These are phyloP conservation scores for Protomyces arabidopsidicola DNA, from an alignment of 1,139 yeast species.

Conservation along the genomic window DNA sequence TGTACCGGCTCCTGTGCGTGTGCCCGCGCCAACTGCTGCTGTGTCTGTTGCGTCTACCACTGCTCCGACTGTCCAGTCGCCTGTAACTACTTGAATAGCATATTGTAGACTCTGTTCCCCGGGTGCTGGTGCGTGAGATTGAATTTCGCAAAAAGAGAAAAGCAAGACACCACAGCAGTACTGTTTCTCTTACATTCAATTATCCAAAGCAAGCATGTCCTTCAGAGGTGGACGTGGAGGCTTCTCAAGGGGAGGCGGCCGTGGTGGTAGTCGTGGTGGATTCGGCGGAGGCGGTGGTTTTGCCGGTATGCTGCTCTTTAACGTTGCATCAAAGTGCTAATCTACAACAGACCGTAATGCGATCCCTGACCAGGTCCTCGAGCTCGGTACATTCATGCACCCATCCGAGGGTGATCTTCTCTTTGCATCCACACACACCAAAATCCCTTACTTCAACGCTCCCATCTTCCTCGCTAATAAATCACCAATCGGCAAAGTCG, in stretches of 20 bases:
- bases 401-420: constrained; percentile 97
- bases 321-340: neutral
- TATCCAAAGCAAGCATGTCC: constrained; percentile 5
- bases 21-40: neutral
- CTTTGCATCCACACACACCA: constrained; percentile 87
- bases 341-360: constrained; percentile 12
- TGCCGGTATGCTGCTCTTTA: constrained; percentile 1
- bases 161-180: no score
- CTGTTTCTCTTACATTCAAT: no score
- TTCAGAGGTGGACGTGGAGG: constrained; percentile 27
- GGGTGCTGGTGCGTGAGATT: no score
- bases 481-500: constrained; percentile 95
- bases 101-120: no score
- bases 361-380: constrained; percentile 44
- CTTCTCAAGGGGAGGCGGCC: constrained; percentile 17
- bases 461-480: constrained; percentile 91
- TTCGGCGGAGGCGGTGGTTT: constrained; percentile 26
- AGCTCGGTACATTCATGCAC: constrained; percentile 90
- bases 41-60: neutral
- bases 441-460: constrained; percentile 97
- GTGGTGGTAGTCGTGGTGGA: constrained; percentile 22
- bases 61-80: neutral
- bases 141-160: no score
- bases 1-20: neutral
- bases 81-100: neutral